Evolutionary conservation across 2,329 filamentous ascomycete genomes (phyloP).

Genomic region (Calcarisporium arbuscula): DNA sequence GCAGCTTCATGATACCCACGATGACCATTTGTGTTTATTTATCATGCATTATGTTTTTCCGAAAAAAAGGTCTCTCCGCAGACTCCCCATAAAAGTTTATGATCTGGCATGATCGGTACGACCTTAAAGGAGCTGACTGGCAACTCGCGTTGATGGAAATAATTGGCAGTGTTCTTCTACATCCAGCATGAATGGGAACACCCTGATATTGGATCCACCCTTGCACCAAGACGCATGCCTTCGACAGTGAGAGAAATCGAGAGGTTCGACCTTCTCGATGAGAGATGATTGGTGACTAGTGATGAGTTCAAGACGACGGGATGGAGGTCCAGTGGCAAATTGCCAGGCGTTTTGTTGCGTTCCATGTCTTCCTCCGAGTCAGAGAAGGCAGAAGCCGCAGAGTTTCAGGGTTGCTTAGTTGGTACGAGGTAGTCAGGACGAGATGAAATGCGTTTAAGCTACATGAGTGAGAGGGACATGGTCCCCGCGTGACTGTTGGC

Average conservation of each 20-base stretch:
- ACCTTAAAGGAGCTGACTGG: slow-evolving; percentile 22
- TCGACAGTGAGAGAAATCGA: no score
- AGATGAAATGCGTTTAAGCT: no score
- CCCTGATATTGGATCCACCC: no score
- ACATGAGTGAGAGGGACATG: no score
- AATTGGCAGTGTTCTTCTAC: slow-evolving; percentile 17
- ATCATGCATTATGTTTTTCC: slow-evolving; percentile 18
- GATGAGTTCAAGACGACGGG: slow-evolving; percentile 18
- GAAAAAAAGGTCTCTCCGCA: slow-evolving; percentile 15
- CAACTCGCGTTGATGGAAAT: slow-evolving; percentile 22
- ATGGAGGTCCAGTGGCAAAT: slow-evolving; percentile 9
- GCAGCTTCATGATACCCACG: slow-evolving; percentile 38
- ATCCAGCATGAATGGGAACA: no score
- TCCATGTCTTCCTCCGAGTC: slow-evolving; percentile 3
- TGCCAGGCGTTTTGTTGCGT: slow-evolving; percentile 15
- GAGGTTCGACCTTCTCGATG: slow-evolving; percentile 5
- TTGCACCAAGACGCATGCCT: no score
- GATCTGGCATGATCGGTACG: slow-evolving; percentile 23
- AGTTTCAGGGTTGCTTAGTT: slow-evolving; percentile 22
- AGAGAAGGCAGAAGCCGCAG: slow-evolving; percentile 12
- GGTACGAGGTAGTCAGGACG: slow-evolving; percentile 33
- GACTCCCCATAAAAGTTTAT: slow-evolving; percentile 19
- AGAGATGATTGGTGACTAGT: slow-evolving; percentile 17
- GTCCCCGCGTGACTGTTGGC: no score
- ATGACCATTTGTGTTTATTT: no score